A percentile compares a stretch with the other conserved stretches of the same genome.
phyloP scores from a whole-genome alignment of 75 land plant genomes.

The Picea sitchensis region DNA sequence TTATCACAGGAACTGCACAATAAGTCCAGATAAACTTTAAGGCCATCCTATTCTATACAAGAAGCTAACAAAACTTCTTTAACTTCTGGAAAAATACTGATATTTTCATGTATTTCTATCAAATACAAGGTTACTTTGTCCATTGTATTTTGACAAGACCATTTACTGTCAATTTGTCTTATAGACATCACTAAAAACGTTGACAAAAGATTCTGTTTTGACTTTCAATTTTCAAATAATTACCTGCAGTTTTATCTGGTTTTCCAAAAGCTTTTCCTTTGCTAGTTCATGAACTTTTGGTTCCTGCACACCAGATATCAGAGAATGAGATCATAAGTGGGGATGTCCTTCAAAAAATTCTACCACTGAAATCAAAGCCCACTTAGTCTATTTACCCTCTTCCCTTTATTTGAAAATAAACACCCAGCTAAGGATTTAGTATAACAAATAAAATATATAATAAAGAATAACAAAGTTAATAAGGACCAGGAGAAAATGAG shows the following conservation, averaged over 20 bases:
- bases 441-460: no score
- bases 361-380: not conserved
- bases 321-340: not conserved
- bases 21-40: no score
- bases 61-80: no score
- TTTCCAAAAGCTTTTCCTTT: conserved; percentile 14
- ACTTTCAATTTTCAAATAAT: not conserved
- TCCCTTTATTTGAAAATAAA: not conserved
- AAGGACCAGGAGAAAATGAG: no score
- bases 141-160: not conserved
- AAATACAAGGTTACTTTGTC: not conserved
- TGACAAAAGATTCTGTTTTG: not conserved
- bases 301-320: conserved; percentile 7
- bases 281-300: not conserved
- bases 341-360: not conserved
- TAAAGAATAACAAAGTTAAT: no score
- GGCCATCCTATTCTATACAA: no score
- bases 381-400: not conserved
- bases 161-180: not conserved
- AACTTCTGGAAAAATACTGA: no score
- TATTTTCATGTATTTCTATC: not conserved
- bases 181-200: not conserved
- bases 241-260: conserved; percentile 13
- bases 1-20: no score
- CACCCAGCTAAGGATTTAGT: no score